These are phyloP conservation scores for Sporothrix brunneoviolacea DNA, from an alignment of 2,329 filamentous ascomycete species.

Conservation along the genomic window DNA sequence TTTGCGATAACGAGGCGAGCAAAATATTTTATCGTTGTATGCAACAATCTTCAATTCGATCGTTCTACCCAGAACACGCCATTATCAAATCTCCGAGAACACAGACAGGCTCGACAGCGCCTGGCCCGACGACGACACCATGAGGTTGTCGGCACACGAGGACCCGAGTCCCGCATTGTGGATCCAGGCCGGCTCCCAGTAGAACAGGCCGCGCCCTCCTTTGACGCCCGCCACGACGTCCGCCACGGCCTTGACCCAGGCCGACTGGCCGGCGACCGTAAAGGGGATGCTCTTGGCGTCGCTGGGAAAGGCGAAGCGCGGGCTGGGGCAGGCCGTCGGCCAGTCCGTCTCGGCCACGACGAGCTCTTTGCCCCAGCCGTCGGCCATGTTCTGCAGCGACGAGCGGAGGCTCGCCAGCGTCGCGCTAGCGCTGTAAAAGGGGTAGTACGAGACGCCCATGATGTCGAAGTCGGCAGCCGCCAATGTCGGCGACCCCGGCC, in stretches of 20 bases:
- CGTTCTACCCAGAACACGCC: not conserved
- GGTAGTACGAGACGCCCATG: conserved; percentile 68
- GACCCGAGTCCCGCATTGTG: conserved; percentile 17
- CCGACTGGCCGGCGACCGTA: conserved; percentile 54
- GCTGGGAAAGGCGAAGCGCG: conserved; percentile 49
- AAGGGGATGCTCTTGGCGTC: conserved; percentile 56
- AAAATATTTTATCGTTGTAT: no score
- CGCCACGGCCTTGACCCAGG: conserved; percentile 55
- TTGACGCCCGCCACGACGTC: conserved; percentile 45
- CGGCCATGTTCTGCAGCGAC: conserved; percentile 52
- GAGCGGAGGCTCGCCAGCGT: conserved; percentile 51
- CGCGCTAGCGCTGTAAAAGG: conserved; percentile 58
- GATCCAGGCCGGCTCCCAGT: conserved; percentile 51
- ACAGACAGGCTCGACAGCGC: conserved; percentile 16
- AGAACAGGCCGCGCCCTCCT: conserved; percentile 56
- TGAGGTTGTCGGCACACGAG: conserved; percentile 16
- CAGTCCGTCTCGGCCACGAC: conserved; percentile 67
- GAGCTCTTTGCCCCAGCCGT: conserved; percentile 57
- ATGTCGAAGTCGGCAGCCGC: conserved; percentile 59
- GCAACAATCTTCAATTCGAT: no score
- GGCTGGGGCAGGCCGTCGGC: conserved; percentile 57
- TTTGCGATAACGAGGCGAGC: not conserved
- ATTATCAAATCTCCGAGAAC: conserved; percentile 4
- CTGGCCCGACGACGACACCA: conserved; percentile 15
- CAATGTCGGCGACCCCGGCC: not conserved